These are phyloP conservation scores for Filosporella fistucella DNA, from an alignment of 495 filamentous ascomycete genomes.

Conservation along the genomic window DNA sequence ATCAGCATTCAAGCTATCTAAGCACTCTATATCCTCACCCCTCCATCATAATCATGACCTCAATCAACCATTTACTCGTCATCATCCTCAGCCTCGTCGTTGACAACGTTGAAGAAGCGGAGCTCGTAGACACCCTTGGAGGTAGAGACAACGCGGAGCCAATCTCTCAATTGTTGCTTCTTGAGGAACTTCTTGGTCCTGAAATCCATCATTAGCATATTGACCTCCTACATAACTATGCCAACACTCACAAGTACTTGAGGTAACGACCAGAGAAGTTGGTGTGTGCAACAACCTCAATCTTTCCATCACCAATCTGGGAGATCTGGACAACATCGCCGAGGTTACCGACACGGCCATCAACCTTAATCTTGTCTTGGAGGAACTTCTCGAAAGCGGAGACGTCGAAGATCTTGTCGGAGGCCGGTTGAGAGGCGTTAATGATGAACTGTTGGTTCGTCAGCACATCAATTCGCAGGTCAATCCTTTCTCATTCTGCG, in stretches of 20 bases:
- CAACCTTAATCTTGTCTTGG: conserved; percentile 99
- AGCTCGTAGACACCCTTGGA: conserved; percentile 97
- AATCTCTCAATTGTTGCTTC: conserved; percentile 99
- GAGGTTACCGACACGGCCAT: conserved; percentile 95
- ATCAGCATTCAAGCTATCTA: conserved; percentile 12
- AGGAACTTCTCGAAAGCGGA: conserved; percentile 99
- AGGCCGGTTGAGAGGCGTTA: conserved; percentile 94
- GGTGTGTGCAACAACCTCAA: conserved; percentile 95
- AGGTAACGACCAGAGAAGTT: conserved; percentile 98
- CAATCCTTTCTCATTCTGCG: neutral
- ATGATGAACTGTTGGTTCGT: conserved; percentile 74
- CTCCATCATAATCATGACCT: conserved; percentile 7
- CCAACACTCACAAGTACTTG: conserved; percentile 86
- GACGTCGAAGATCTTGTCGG: conserved; percentile 99
- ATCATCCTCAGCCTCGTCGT: conserved; percentile 94
- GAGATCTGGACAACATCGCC: conserved; percentile 89
- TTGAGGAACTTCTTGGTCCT: conserved; percentile 99
- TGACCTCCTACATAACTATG: neutral
- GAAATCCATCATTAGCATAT: conserved; percentile 13
- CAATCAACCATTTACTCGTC: conserved; percentile 65
- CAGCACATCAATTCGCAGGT: conserved; percentile 7
- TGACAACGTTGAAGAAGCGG: conserved; percentile 99
- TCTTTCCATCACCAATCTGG: conserved; percentile 88
- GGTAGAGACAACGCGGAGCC: conserved; percentile 97
- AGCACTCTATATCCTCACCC: neutral